Base-by-base conservation (phyloP, 345 rosid genomes). In the Murraya paniculata region DNA sequence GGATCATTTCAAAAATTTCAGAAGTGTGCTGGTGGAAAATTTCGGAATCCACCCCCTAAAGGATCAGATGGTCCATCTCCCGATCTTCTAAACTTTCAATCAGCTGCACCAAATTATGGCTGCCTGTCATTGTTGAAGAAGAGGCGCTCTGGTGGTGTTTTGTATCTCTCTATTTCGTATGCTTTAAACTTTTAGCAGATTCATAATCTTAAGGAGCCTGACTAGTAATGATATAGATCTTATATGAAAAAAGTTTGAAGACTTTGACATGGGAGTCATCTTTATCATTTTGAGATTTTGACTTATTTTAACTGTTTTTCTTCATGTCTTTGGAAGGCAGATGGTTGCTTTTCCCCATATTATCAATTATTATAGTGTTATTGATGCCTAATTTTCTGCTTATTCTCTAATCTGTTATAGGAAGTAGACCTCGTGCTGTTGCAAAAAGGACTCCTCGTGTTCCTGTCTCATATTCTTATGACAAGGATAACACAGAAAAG, bases 371-470 rank as follows among this genome's bases (percentile, higher is more conserved):
- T 53, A 41, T 64, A 62, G 24, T 39, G 50, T 78, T 70, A 64
- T 55, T 64, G 30, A 75, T 24, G 6, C 61, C 59, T 50, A 16
- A 74, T 55, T 39, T 65, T 41, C 22, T 60, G 58, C 56, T 28
- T 38, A 27, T 76, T 75, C 68, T 83, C 66, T 58, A 27, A 72
- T 80, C 78, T 79, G 72, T 83, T 79, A 57, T 82, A 92, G 97
- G 85, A 80, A 89, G 86, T 83, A 78, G 84, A 85, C 90, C 95
- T 33, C 93, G 95, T 80, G 93, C 93, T 76, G 95, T 92, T 83
- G 97, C 95, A 57, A 92, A 90, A 89, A 86, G 97, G 88, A 92
- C 93, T 67, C 97, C 97, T 76, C 89, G 97, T 75, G 88, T 92
- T 68, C 93, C 95, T 66, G 87, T 91, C 83, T 80, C 91, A 68